Base-by-base conservation (phyloP, 129 eudicot genomes). In the Arctium minus region DNA sequence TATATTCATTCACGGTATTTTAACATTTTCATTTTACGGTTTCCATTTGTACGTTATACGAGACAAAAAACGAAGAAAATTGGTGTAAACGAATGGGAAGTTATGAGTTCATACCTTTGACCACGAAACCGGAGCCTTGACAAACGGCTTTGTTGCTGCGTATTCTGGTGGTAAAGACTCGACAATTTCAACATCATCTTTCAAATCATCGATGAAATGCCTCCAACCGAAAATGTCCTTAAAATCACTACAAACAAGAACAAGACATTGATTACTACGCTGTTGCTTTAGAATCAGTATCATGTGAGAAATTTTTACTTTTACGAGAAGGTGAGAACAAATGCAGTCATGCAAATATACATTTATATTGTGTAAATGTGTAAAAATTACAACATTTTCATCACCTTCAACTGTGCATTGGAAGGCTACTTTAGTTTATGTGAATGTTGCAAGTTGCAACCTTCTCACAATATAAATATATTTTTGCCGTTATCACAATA, bases 121-220 rank as follows among this genome's bases (percentile, higher is more conserved):
- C 99, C 99, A 93, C 18, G 99, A 96, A 64, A 93, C 81, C 3
- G 99, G 99, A 39, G 99, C 94, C 86, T 91, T 93, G 18, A 72
- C 40, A 77, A 81, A 80, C 30, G 97, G 99, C 76, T 86, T 82
- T 33, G 86, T 37, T 9, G 69, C 69, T 73, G 82, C 88, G 82
- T 84, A 91, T 13, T 81, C 17, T 15, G 90, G 86, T 73, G 99
- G 99, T 80, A 96, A 74, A 32, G 89, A 83, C 56, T 96, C 99
- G n/a, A 96, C 97, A 77, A 96, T 87, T 64, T 91, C 89, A 27
- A 96, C 81, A 84, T 96, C 98, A 0, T 91, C 94, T 83, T 84
- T 96, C 44, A 93, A 75, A 15, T 84, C 84, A 76, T 96, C 90
- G 72, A 93, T 87, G 81, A 96, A 96, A 87, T 87, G 99, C 82